A percentile compares a stretch with the other conserved stretches of the same genome.
Conservation (phyloP, 306 rosid species). For the Rosa lucieae region DNA sequence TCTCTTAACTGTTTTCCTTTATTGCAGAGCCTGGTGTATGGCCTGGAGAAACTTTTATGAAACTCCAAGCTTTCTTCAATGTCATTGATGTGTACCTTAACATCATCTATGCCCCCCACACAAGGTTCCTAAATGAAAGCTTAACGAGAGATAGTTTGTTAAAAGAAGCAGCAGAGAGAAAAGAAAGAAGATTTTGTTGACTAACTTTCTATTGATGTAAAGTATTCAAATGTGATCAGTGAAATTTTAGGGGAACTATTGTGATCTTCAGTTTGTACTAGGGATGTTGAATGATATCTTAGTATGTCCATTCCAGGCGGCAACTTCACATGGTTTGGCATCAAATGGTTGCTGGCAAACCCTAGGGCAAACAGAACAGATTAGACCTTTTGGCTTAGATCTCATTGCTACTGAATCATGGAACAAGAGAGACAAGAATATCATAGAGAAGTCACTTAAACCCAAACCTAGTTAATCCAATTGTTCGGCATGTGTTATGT, state of each 20-base stretch:
- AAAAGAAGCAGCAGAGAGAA: slow-evolving; percentile 10
- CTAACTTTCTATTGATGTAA: background rate
- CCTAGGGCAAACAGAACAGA: background rate
- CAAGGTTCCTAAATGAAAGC: slow-evolving; percentile 18
- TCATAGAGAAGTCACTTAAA: background rate
- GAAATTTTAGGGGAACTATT: slow-evolving; percentile 7
- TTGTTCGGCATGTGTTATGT: background rate
- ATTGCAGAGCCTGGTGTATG: slow-evolving; percentile 83
- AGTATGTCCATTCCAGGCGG: background rate
- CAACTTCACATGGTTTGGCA: background rate
- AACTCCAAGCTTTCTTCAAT: slow-evolving; percentile 14
- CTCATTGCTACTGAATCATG: background rate
- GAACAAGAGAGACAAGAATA: background rate
- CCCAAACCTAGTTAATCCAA: background rate
- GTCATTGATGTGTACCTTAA: slow-evolving; percentile 18
- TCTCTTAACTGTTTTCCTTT: slow-evolving; percentile 2
- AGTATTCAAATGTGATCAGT: background rate
- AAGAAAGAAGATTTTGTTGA: background rate
- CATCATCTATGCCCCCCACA: slow-evolving; percentile 14
- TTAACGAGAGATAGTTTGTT: slow-evolving; percentile 18
- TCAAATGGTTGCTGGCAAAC: background rate
- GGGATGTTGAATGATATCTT: background rate
- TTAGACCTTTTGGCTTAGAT: background rate
- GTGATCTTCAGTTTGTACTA: background rate
- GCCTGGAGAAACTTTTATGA: slow-evolving; percentile 79